Conservation (phyloP, 2,329 filamentous ascomycete species). For the Dactylellina cionopaga region DNA sequence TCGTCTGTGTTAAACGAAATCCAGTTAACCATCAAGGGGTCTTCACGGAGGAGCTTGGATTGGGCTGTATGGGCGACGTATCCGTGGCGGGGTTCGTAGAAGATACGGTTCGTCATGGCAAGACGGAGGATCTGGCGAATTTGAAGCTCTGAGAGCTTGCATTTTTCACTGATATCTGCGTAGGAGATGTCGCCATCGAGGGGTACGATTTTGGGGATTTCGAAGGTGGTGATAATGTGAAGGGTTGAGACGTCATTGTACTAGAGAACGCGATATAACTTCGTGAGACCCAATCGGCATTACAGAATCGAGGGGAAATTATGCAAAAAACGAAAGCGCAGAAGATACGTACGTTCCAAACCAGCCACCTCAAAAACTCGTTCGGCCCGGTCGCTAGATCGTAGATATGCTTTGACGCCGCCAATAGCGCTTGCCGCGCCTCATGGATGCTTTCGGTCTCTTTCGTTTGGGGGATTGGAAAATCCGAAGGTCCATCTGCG, state of each 20-base stretch:
- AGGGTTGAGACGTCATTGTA: slow-evolving; percentile 49
- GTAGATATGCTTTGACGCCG: slow-evolving; percentile 48
- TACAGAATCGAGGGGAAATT: neutral
- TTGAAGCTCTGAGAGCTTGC: slow-evolving; percentile 61
- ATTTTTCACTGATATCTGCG: slow-evolving; percentile 34
- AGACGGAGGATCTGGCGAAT: slow-evolving; percentile 67
- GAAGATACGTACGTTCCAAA: slow-evolving; percentile 44
- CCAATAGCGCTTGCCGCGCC: slow-evolving; percentile 46
- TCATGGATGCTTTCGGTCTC: slow-evolving; percentile 43
- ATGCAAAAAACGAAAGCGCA: neutral
- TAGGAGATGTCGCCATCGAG: slow-evolving; percentile 42
- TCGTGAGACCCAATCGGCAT: neutral
- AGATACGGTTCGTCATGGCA: slow-evolving; percentile 69
- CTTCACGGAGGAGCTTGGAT: slow-evolving; percentile 66
- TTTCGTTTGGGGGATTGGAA: slow-evolving; percentile 30
- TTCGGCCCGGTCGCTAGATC: slow-evolving; percentile 45
- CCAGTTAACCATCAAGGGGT: slow-evolving; percentile 66
- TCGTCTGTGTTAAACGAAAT: slow-evolving; percentile 68
- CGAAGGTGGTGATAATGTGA: slow-evolving; percentile 30
- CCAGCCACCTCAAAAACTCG: slow-evolving; percentile 48
- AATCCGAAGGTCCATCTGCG: slow-evolving; percentile 43
- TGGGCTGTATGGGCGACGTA: slow-evolving; percentile 68
- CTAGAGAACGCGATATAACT: slow-evolving; percentile 9
- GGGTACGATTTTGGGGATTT: slow-evolving; percentile 44
- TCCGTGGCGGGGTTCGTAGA: slow-evolving; percentile 66